Evolutionary conservation across 441 rosid genomes (phyloP).

Genomic region (Bocquillonia castaneifolia): DNA sequence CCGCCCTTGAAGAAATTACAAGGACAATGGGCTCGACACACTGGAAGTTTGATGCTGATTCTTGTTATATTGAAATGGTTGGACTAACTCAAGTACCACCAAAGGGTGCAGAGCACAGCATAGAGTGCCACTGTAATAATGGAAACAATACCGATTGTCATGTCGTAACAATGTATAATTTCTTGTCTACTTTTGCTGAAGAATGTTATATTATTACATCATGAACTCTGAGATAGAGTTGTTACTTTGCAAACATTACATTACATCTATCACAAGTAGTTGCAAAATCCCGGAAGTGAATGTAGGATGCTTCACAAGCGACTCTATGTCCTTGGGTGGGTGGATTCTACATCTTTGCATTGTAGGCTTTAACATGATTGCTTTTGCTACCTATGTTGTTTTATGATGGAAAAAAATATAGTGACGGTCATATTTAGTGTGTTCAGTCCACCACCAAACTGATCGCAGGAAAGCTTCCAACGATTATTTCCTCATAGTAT

Average conservation of each 20-base stretch:
- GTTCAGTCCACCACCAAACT: background rate
- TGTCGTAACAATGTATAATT: conserved; percentile 42
- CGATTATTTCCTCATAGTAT: background rate
- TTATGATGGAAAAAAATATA: background rate
- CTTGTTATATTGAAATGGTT: conserved; percentile 40
- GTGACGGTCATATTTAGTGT: background rate
- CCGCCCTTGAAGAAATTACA: conserved; percentile 49
- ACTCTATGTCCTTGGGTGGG: background rate
- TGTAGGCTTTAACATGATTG: background rate
- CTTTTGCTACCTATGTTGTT: background rate
- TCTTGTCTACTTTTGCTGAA: conserved; percentile 16
- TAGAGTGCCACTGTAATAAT: conserved; percentile 45
- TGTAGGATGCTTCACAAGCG: background rate
- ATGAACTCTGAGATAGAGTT: background rate
- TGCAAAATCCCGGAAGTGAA: background rate
- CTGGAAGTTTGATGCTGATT: conserved; percentile 58
- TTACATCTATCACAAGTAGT: background rate
- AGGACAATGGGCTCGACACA: conserved; percentile 46
- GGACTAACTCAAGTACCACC: conserved; percentile 46
- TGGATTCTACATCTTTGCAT: background rate
- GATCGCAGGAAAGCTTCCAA: background rate
- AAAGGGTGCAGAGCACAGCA: conserved; percentile 25
- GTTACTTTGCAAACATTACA: background rate
- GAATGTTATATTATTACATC: background rate
- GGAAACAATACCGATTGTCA: conserved; percentile 45